phyloP scores from a whole-genome alignment of 2,329 filamentous ascomycete species.

The Fusarium graminum region DNA sequence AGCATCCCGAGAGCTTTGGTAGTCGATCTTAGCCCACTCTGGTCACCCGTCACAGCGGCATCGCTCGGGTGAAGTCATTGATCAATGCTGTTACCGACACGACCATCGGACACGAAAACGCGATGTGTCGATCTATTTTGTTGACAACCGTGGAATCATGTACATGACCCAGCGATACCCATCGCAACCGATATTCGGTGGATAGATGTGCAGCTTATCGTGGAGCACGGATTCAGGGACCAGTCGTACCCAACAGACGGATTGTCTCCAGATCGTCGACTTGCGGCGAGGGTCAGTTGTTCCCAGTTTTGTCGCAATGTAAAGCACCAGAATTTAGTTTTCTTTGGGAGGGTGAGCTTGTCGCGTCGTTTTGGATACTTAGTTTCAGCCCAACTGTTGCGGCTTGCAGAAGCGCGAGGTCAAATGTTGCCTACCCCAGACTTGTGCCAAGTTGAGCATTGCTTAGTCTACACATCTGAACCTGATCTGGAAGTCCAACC shows the following conservation, averaged over 20 bases:
- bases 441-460: constrained; percentile 19
- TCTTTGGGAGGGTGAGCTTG: constrained; percentile 11
- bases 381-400: constrained; percentile 26
- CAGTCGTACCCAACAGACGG: constrained; percentile 17
- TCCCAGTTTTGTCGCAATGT: constrained; percentile 12
- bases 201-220: constrained; percentile 27
- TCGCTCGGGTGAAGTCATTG: constrained; percentile 38
- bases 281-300: constrained; percentile 16
- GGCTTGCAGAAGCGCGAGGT: constrained; percentile 32
- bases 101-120: constrained; percentile 22
- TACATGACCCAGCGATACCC: constrained; percentile 14
- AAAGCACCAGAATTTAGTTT: constrained; percentile 4
- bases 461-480: constrained; percentile 8
- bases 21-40: constrained; percentile 45
- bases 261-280: constrained; percentile 14
- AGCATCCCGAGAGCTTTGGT: constrained; percentile 32
- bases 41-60: constrained; percentile 37
- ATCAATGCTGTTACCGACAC: constrained; percentile 24
- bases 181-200: constrained; percentile 26
- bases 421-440: constrained; percentile 38
- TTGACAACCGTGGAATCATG: constrained; percentile 17
- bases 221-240: constrained; percentile 16
- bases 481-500: constrained; percentile 33
- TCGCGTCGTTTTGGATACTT: constrained; percentile 21
- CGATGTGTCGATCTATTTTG: constrained; percentile 43